Evolutionary conservation across 2,329 filamentous ascomycete species (phyloP).

Genomic region (Alternaria rosae): DNA sequence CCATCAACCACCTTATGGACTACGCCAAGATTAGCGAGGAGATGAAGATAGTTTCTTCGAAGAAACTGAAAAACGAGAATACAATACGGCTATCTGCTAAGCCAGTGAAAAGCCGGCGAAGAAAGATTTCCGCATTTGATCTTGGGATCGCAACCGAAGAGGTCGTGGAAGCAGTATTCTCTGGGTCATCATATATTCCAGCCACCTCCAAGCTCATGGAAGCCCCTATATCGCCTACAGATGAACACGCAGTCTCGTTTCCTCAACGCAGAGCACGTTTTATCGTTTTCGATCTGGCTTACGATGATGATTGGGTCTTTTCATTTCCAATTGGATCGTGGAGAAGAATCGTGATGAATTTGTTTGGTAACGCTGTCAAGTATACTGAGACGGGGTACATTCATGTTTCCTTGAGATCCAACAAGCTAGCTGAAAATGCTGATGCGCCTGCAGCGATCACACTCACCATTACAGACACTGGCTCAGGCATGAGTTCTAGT

Average conservation of each 20-base stretch:
- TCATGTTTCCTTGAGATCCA: conserved; percentile 32
- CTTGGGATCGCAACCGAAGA: conserved; percentile 30
- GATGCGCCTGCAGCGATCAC: conserved; percentile 22
- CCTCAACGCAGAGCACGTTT: conserved; percentile 30
- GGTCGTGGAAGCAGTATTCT: conserved; percentile 36
- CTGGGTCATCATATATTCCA: conserved; percentile 44
- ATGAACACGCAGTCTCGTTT: neutral
- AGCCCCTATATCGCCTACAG: conserved; percentile 5
- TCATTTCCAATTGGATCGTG: conserved; percentile 49
- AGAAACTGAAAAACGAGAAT: conserved; percentile 35
- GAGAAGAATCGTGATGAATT: conserved; percentile 48
- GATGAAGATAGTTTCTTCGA: conserved; percentile 49
- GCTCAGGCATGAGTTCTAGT: conserved; percentile 43
- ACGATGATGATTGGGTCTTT: conserved; percentile 52
- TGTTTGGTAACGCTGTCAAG: conserved; percentile 49
- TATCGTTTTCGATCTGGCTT: conserved; percentile 36
- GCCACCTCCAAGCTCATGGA: conserved; percentile 18
- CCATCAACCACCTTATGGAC: conserved; percentile 46
- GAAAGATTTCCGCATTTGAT: conserved; percentile 29
- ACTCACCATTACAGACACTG: conserved; percentile 49
- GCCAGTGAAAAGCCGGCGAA: conserved; percentile 34
- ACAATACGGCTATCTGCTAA: conserved; percentile 41
- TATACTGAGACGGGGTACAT: conserved; percentile 45
- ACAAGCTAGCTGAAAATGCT: neutral
- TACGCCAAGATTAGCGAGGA: conserved; percentile 37